These are phyloP conservation scores for Chaetomiaceae sp. DNA, from an alignment of 2,329 filamentous ascomycete genomes.

Conservation along the genomic window DNA sequence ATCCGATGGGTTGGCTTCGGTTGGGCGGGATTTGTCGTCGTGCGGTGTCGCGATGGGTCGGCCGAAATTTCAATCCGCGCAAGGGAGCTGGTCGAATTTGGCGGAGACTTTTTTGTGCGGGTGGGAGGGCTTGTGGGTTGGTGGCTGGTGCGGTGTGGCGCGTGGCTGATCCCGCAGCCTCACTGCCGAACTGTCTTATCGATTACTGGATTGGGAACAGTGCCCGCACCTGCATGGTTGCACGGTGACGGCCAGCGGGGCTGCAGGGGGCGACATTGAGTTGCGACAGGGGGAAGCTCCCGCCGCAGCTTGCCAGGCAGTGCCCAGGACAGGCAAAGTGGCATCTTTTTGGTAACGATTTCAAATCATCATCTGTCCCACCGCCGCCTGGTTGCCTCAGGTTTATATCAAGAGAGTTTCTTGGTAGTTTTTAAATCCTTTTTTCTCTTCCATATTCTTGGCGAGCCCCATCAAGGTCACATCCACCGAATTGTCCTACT, in stretches of 20 bases:
- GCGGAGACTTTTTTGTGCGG: slow-evolving; percentile 24
- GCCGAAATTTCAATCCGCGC: slow-evolving; percentile 20
- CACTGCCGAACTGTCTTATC: slow-evolving; percentile 1
- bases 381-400: slow-evolving; percentile 12
- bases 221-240: background rate
- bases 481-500: background rate
- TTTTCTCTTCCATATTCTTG: background rate
- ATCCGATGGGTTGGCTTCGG: slow-evolving; percentile 15
- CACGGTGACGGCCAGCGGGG: background rate
- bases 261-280: background rate
- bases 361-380: slow-evolving; percentile 31
- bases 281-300: slow-evolving; percentile 11
- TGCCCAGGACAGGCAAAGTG: slow-evolving; percentile 31
- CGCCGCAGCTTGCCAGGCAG: slow-evolving; percentile 6
- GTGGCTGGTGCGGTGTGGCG: slow-evolving; percentile 18
- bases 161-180: slow-evolving; percentile 10
- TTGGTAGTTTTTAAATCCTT: slow-evolving; percentile 8
- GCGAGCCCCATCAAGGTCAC: slow-evolving; percentile 3
- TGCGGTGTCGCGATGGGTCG: slow-evolving; percentile 18
- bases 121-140: slow-evolving; percentile 19
- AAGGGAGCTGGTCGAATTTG: slow-evolving; percentile 17
- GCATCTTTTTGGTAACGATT: slow-evolving; percentile 33
- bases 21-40: slow-evolving; percentile 20
- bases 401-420: background rate
- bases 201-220: background rate